Evolutionary conservation across 192 early-diverging fungal genomes (phyloP), one percentile per base, ranked within the genome.

Genomic region (Coemansia sp.): DNA sequence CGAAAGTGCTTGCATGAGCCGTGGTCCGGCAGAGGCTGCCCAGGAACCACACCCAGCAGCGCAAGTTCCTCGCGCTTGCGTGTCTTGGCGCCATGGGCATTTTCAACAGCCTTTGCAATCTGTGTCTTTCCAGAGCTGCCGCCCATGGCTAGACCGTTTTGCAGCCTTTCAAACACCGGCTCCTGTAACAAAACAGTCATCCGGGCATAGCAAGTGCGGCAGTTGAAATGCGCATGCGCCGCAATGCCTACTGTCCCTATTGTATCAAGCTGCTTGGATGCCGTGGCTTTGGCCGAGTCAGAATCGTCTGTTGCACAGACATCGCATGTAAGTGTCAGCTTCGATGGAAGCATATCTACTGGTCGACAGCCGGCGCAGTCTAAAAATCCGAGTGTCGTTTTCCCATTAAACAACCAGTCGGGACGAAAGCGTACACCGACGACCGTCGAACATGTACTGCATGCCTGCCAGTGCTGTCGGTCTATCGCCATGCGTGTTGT

Each of bases 1-100:
- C 83, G 68, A 71, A 93, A 97, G 57, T 97, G 93, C 52, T 83
- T 77, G 74, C 94, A 97, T 0, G 89, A 75, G 2, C 94, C 94
- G 54, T 89, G 87, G 38, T 89, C 63, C 0, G 93, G 90, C 26
- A 94, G 76, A 16, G 92, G 87, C 63, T 86, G 79, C 5, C 92
- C 93, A 0, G 90, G 81, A 16, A 88, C 83, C 34, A 96, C 77
- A n/a, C 86, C 88, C 32, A 85, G 62, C 16, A 60, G 65, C 68
- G 71, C 62, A 66, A 85, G 56, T 70, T 89, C 65, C 74, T 85
- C 67, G 75, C 85, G 62, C 82, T 56, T 65, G 51, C 51, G 67
- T 31, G 64, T 60, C 44, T 67, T 72, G 49, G 54, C 76, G 27
- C 74, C 84, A 57, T 82, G 84, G 24, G 86, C 71, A 23, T 81